Evolutionary conservation across 2,329 filamentous ascomycete species (phyloP).

Genomic region (Colletotrichum orbiculare): DNA sequence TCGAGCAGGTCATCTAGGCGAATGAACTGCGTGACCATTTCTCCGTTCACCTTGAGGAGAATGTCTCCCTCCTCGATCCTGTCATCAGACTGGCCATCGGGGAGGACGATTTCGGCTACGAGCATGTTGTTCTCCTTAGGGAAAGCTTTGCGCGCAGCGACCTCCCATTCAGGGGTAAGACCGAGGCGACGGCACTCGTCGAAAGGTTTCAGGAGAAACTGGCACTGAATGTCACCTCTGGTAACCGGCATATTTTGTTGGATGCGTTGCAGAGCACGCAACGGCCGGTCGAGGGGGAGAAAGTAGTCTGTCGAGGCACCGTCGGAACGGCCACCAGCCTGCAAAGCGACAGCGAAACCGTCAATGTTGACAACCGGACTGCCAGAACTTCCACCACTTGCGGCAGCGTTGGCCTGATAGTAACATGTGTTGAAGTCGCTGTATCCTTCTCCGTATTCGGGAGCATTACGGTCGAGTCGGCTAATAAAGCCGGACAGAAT

Average conservation of each 20-base stretch:
- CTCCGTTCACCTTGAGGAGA: slow-evolving; percentile 90
- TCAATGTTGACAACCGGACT: slow-evolving; percentile 97
- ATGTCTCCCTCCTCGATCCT: slow-evolving; percentile 96
- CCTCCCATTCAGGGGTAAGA: slow-evolving; percentile 86
- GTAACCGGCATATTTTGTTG: slow-evolving; percentile 79
- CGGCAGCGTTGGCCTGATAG: slow-evolving; percentile 96
- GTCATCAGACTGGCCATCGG: slow-evolving; percentile 85
- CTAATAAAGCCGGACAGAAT: slow-evolving; percentile 98
- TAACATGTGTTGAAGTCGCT: slow-evolving; percentile 97
- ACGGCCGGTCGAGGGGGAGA: slow-evolving; percentile 88
- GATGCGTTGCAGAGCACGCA: slow-evolving; percentile 88
- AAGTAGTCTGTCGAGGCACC: slow-evolving; percentile 98
- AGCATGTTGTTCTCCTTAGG: slow-evolving; percentile 97
- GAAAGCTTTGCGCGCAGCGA: slow-evolving; percentile 82
- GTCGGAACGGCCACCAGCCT: slow-evolving; percentile 93
- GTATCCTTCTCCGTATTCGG: slow-evolving; percentile 97
- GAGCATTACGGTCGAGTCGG: slow-evolving; percentile 93
- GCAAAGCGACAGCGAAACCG: slow-evolving; percentile 89
- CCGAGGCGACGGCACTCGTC: slow-evolving; percentile 95
- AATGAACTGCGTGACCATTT: slow-evolving; percentile 93
- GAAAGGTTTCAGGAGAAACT: slow-evolving; percentile 96
- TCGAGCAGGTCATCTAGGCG: slow-evolving; percentile 92
- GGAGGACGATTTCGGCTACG: slow-evolving; percentile 93
- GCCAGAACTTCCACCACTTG: slow-evolving; percentile 96
- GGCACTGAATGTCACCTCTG: slow-evolving; percentile 97